phyloP scores from a whole-genome alignment of 306 rosid genomes.

The Quercus variabilis region DNA sequence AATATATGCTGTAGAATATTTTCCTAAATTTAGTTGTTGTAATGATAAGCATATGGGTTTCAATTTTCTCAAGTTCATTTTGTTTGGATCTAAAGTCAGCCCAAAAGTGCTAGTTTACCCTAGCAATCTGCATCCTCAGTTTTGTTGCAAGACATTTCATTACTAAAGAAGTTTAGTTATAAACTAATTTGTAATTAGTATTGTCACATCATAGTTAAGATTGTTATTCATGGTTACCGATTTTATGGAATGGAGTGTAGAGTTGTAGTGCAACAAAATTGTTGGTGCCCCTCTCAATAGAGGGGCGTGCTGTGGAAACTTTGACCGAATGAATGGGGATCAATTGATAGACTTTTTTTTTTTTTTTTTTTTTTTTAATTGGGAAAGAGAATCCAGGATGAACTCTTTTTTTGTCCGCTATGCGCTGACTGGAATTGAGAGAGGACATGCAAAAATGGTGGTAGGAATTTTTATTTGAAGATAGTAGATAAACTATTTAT shows the following conservation, averaged over 20 bases:
- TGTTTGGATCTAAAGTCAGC: background rate
- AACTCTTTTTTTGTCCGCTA: no score
- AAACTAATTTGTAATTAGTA: background rate
- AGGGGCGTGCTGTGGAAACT: no score
- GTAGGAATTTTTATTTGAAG: no score
- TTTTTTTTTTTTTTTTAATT: no score
- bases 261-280: background rate
- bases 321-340: no score
- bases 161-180: background rate
- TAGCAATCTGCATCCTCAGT: background rate
- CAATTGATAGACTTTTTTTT: no score
- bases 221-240: background rate
- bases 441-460: background rate
- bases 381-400: no score
- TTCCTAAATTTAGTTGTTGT: background rate
- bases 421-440: background rate
- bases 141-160: background rate
- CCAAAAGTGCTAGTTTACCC: background rate
- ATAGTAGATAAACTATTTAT: no score
- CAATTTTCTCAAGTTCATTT: background rate
- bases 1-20: background rate
- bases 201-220: background rate
- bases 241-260: background rate
- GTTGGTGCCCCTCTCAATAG: background rate
- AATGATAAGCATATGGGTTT: background rate